These are phyloP conservation scores for Colletotrichum navitas DNA, from an alignment of 2,329 filamentous ascomycete genomes.

Conservation along the genomic window DNA sequence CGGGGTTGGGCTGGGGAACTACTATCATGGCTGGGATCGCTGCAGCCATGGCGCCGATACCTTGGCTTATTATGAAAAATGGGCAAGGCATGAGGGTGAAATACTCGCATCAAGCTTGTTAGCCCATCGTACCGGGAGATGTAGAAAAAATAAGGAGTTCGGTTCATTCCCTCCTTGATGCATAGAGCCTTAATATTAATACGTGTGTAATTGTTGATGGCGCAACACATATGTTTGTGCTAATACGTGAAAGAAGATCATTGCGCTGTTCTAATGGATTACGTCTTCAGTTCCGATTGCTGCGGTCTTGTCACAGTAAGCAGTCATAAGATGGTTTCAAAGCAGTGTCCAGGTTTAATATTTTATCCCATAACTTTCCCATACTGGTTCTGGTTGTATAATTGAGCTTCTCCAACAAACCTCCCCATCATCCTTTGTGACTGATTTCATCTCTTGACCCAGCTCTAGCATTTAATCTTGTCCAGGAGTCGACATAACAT, in stretches of 20 bases:
- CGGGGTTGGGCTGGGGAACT: slow-evolving; percentile 69
- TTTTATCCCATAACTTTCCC: too few relatives aligned
- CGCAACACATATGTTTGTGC: background rate
- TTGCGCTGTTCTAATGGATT: too few relatives aligned
- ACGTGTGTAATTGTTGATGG: background rate
- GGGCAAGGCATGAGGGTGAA: slow-evolving; percentile 51
- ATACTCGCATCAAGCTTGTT: slow-evolving; percentile 5
- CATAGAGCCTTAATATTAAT: background rate
- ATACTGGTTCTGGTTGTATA: background rate
- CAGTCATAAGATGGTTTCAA: background rate
- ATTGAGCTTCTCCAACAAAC: background rate
- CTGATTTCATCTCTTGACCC: background rate
- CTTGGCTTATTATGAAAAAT: slow-evolving; percentile 59
- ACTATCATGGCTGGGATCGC: slow-evolving; percentile 52
- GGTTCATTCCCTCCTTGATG: background rate
- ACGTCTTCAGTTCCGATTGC: background rate
- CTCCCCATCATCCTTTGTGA: too few relatives aligned
- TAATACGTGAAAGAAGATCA: background rate
- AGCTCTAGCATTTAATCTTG: too few relatives aligned
- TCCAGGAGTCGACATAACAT: background rate
- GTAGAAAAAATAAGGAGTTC: background rate
- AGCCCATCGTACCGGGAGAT: background rate
- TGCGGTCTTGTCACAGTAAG: background rate
- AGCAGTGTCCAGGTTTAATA: too few relatives aligned
- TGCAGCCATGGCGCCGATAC: slow-evolving; percentile 58